Percentiles rank a stretch among this genome's conserved stretches.
phyloP scores from a whole-genome alignment of 768 basidiomycete species.

The Collybiopsis confluens region DNA sequence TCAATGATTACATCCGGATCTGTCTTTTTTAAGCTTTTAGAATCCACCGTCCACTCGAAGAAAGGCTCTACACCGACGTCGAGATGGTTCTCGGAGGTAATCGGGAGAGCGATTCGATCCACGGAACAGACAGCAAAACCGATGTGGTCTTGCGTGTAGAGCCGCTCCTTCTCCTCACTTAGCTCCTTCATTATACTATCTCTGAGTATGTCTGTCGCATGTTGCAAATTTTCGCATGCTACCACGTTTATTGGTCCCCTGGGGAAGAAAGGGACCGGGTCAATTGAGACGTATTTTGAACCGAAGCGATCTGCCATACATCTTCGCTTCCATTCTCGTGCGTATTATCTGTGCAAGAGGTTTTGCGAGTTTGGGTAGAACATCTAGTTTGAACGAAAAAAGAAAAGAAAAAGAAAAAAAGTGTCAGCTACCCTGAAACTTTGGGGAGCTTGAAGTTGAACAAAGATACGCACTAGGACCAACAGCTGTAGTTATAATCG shows the following conservation, averaged over 20 bases:
- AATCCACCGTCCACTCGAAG: conserved; percentile 36
- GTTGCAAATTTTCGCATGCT: conserved; percentile 37
- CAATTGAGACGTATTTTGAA: background rate
- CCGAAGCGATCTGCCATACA: background rate
- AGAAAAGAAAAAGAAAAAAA: too few species aligned
- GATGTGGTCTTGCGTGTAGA: conserved; percentile 23
- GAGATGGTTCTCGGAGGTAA: conserved; percentile 20
- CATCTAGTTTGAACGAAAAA: too few species aligned
- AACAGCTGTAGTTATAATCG: conserved; percentile 8
- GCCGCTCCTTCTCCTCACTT: conserved; percentile 20
- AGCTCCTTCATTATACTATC: conserved; percentile 24
- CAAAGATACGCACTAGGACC: background rate
- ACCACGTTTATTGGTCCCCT: conserved; percentile 14
- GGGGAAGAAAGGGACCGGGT: background rate
- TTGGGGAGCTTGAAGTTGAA: too few species aligned
- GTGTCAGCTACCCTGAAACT: too few species aligned
- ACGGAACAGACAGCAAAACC: conserved; percentile 40
- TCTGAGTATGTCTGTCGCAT: conserved; percentile 27
- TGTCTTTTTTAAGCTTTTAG: conserved; percentile 20
- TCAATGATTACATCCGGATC: conserved; percentile 18
- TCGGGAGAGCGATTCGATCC: conserved; percentile 31
- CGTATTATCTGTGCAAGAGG: conserved; percentile 6
- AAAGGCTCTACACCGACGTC: conserved; percentile 39
- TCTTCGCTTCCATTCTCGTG: background rate
- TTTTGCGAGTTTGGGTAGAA: conserved; percentile 4